Conservation (phyloP, 2,329 filamentous ascomycete genomes). For the Microdochium nivale region DNA sequence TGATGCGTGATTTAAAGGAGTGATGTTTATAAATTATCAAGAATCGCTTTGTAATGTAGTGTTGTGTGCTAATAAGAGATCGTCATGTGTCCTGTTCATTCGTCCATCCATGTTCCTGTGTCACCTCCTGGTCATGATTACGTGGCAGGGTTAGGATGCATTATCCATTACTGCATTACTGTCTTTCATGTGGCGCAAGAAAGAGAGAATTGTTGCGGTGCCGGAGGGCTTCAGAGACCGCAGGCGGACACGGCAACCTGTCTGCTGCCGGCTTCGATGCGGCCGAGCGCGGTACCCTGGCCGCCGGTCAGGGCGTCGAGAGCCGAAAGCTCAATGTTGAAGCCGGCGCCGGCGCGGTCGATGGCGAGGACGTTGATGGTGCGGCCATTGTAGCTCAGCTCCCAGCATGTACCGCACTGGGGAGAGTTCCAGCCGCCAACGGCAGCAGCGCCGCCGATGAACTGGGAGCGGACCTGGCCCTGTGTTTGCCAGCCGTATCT, state of each 20-base stretch:
- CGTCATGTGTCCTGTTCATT: background rate
- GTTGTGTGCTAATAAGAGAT: too few species aligned
- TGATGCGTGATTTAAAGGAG: too few species aligned
- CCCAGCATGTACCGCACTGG: constrained; percentile 52
- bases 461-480: constrained; percentile 36
- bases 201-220: background rate
- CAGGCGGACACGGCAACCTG: constrained; percentile 37
- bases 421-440: constrained; percentile 48
- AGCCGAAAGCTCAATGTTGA: constrained; percentile 49
- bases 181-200: background rate
- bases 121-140: constrained; percentile 1
- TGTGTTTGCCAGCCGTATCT: constrained; percentile 51
- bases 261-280: constrained; percentile 38
- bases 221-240: constrained; percentile 17
- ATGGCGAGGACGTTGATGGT: constrained; percentile 47
- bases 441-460: constrained; percentile 44
- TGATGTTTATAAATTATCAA: too few species aligned
- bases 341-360: constrained; percentile 39
- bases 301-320: constrained; percentile 47
- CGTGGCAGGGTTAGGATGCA: constrained; percentile 5
- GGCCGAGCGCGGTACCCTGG: constrained; percentile 39
- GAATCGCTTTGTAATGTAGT: too few species aligned
- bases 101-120: background rate
- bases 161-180: background rate
- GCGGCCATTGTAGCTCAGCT: constrained; percentile 39